A percentile compares a stretch with the other conserved stretches of the same genome.
Evolutionary conservation across 352 stramenopile species (phyloP).

Genomic region (Aphanomyces euteiches): DNA sequence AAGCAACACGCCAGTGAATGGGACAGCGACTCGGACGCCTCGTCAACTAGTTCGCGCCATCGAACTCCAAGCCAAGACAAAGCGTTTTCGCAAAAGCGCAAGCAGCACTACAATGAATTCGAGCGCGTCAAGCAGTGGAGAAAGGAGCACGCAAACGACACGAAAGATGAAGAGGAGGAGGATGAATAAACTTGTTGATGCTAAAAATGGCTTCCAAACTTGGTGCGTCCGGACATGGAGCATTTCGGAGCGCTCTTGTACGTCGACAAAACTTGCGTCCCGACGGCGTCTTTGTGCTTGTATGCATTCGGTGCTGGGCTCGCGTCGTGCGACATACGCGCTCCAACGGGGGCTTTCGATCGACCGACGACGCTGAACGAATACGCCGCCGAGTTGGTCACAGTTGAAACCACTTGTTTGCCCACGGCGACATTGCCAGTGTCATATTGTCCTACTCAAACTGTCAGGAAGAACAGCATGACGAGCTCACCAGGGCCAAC

Average conservation of each 20-base stretch:
- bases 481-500: conserved; percentile 40
- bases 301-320: conserved; percentile 51
- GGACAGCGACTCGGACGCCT: conserved; percentile 45
- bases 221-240: conserved; percentile 76
- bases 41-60: conserved; percentile 1
- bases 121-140: conserved; percentile 65
- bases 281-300: conserved; percentile 54
- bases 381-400: conserved; percentile 46
- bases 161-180: conserved; percentile 46
- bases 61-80: conserved; percentile 23
- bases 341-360: conserved; percentile 38
- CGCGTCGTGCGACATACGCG: conserved; percentile 31
- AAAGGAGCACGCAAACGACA: conserved; percentile 48
- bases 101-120: conserved; percentile 83
- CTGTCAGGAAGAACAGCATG: background rate
- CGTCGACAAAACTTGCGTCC: conserved; percentile 59
- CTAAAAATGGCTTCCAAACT: conserved; percentile 74
- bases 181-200: conserved; percentile 33
- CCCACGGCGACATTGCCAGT: conserved; percentile 60
- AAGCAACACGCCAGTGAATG: conserved; percentile 52
- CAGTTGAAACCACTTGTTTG: conserved; percentile 61
- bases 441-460: conserved; percentile 48
- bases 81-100: conserved; percentile 64
- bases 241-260: conserved; percentile 59
- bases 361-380: conserved; percentile 65